Conservation (phyloP, 1,284 basidiomycete species). For the Phaffia rhodozyma region DNA sequence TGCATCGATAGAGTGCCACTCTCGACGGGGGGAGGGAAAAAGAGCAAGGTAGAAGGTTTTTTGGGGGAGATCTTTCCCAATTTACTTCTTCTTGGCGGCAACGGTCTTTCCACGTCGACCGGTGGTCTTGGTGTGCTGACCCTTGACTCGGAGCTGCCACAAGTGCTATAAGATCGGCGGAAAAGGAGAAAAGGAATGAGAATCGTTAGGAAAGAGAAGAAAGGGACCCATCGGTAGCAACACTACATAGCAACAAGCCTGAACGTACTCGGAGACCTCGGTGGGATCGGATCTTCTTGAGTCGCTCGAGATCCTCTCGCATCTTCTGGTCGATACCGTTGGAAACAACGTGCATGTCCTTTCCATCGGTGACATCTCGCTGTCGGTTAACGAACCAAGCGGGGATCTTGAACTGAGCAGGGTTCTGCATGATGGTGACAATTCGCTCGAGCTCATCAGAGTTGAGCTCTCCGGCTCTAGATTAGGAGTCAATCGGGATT, state of each 20-base stretch:
- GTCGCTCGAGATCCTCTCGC: conserved; percentile 93
- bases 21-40: background rate
- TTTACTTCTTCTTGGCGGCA: conserved; percentile 25
- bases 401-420: conserved; percentile 97
- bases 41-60: background rate
- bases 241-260: background rate
- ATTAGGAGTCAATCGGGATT: background rate
- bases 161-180: background rate
- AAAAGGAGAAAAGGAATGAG: background rate
- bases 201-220: background rate
- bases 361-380: conserved; percentile 94
- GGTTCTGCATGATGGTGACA: conserved; percentile 99
- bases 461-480: conserved; percentile 84
- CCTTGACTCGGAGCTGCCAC: conserved; percentile 38
- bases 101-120: conserved; percentile 40
- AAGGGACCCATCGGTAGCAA: background rate
- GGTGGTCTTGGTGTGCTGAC: conserved; percentile 99
- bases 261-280: conserved; percentile 63
- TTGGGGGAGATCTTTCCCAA: background rate
- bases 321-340: conserved; percentile 98
- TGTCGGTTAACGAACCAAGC: conserved; percentile 99
- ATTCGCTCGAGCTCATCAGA: conserved; percentile 96
- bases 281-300: conserved; percentile 99
- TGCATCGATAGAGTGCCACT: background rate
- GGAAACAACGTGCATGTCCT: conserved; percentile 90